Percentiles rank a stretch among this genome's conserved stretches.
These are phyloP conservation scores for Solanum aculeatissimum DNA, from an alignment of 305 asterid genomes.

Conservation along the genomic window DNA sequence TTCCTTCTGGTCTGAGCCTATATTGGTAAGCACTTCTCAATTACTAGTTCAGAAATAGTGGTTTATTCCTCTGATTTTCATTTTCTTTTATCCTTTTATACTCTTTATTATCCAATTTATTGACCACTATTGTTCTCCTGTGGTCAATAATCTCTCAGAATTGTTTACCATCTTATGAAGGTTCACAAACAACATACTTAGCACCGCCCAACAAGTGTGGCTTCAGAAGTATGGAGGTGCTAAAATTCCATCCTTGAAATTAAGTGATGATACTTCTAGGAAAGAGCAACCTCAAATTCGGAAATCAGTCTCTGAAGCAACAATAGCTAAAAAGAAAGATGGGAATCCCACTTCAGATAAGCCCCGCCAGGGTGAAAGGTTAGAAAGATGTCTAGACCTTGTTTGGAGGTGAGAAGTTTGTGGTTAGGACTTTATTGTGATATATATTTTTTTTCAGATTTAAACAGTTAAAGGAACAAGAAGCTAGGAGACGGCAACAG, in stretches of 20 bases:
- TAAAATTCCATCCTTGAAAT: conserved; percentile 36
- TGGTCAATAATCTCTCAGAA: background rate
- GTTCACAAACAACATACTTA: conserved; percentile 88
- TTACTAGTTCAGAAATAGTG: background rate
- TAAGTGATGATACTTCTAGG: conserved; percentile 30
- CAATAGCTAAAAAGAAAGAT: conserved; percentile 28
- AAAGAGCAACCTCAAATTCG: conserved; percentile 36
- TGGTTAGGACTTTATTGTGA: background rate
- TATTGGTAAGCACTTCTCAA: conserved; percentile 55
- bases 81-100: background rate
- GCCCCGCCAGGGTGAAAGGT: conserved; percentile 96
- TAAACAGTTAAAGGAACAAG: conserved; percentile 87
- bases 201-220: conserved; percentile 90
- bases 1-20: conserved; percentile 96
- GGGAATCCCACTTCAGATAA: conserved; percentile 45
- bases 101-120: background rate
- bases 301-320: conserved; percentile 40
- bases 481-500: conserved; percentile 47
- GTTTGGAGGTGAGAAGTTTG: background rate
- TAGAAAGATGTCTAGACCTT: conserved; percentile 6
- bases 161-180: conserved; percentile 24
- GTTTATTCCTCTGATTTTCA: background rate
- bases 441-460: conserved; percentile 34
- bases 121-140: background rate
- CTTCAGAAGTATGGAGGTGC: conserved; percentile 93